Percentiles rank a stretch among this genome's conserved stretches.
phyloP scores from a whole-genome alignment of 352 stramenopile species.

The Phytophthora ohioensis region DNA sequence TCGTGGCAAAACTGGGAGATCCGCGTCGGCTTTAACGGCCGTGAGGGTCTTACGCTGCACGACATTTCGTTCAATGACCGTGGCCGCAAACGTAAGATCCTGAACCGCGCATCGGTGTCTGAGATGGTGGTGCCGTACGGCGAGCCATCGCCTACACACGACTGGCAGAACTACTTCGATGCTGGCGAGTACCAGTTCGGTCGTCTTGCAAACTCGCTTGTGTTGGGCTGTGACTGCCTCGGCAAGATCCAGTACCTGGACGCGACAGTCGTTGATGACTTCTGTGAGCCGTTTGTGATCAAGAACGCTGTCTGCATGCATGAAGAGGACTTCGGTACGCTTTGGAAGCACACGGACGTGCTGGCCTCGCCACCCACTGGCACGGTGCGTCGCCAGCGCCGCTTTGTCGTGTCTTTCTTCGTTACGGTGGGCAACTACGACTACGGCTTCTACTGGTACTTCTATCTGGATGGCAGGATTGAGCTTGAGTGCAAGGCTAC shows the following conservation, averaged over 20 bases:
- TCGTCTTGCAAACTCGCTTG: constrained; percentile 78
- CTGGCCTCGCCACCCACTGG: constrained; percentile 34
- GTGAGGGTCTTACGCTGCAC: constrained; percentile 79
- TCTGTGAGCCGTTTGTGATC: constrained; percentile 42
- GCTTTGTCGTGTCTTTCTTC: constrained; percentile 88
- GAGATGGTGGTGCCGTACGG: constrained; percentile 91
- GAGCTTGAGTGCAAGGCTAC: constrained; percentile 87
- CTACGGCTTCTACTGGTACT: constrained; percentile 68
- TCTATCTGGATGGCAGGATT: constrained; percentile 55
- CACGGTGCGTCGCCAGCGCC: constrained; percentile 65
- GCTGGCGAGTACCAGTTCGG: constrained; percentile 85
- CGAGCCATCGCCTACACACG: constrained; percentile 71
- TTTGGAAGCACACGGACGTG: constrained; percentile 80
- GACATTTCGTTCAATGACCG: constrained; percentile 52
- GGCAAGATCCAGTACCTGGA: constrained; percentile 43
- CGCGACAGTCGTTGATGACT: constrained; percentile 38
- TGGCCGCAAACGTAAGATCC: constrained; percentile 54
- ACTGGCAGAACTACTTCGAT: constrained; percentile 90
- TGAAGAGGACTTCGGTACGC: constrained; percentile 41
- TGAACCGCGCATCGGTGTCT: constrained; percentile 76
- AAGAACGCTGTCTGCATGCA: constrained; percentile 48
- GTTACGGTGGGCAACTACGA: constrained; percentile 90
- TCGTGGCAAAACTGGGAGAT: constrained; percentile 87
- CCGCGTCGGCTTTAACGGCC: constrained; percentile 82
- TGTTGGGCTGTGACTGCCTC: constrained; percentile 80